Evolutionary conservation across 805 yeast genomes (phyloP), one percentile per base, ranked within the genome.

Genomic region (Saccharomycopsis oosterbeekiorum): DNA sequence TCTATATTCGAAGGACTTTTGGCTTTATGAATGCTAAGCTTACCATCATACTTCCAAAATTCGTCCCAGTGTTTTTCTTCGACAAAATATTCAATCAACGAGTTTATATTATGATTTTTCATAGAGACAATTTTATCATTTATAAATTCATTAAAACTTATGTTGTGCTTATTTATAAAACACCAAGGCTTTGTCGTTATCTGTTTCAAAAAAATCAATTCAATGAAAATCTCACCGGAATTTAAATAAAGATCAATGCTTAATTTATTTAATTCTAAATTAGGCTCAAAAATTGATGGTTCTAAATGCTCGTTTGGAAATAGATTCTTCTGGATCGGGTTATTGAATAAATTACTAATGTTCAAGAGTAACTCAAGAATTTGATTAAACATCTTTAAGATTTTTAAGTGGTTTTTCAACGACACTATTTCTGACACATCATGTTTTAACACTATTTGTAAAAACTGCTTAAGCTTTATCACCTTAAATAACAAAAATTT

Each of bases 91-190:
- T 63, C 64, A 6, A 59, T 61, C 12, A 63, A 39, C 12, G 62
- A 60, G 21, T 61, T 61, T 9, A 62, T 62, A 41, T 54, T 62
- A 26, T 59, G 55, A 14, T 39, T 41, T 37, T 54, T 60, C 41
- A 40, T 51, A n/a, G 50, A 51, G 1, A 61, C 59, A 42, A 60
- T 55, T 41, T 63, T 59, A 12, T 61, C 58, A 8, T 56, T 61
- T 12, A 63, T 29, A 59, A 63, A 63, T 37, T 63, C 65, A 36
- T 55, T 60, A 40, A 63, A 63, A 17, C 64, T 61, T n/a, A 63
- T 41, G 15, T 55, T 56, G 21, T 59, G 34, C 19, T 59, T 55
- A 42, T 63, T 63, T 34, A 63, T 61, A 15, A 63, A 59, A 40
- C 65, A 63, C 65, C 65, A 63, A 14, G 65, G 65, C 26, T 60